phyloP scores from a whole-genome alignment of 768 basidiomycete species.

The Vararia minispora region DNA sequence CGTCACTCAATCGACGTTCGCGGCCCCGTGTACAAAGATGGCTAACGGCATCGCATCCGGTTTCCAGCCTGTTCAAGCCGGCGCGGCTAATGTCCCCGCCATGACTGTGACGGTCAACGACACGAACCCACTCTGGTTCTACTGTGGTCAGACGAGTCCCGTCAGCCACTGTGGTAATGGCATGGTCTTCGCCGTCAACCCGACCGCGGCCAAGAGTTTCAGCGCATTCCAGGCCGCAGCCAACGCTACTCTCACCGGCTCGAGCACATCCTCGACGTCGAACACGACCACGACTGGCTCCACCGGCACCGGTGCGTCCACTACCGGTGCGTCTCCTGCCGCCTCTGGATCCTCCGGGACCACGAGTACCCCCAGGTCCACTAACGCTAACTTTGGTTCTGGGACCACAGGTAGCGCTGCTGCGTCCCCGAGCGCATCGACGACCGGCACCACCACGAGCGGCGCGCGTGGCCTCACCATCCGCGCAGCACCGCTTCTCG shows the following conservation, averaged over 20 bases:
- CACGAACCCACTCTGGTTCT: conserved; percentile 21
- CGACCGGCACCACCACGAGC: conserved; percentile 1
- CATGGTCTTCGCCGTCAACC: conserved; percentile 23
- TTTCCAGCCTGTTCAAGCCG: conserved; percentile 17
- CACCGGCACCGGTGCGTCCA: background rate
- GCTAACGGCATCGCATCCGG: conserved; percentile 18
- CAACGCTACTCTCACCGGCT: background rate
- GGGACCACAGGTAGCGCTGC: too few relatives aligned
- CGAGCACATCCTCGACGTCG: conserved; percentile 1
- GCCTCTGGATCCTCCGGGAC: background rate
- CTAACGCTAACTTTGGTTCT: too few relatives aligned
- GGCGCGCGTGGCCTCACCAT: background rate
- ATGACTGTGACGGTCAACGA: conserved; percentile 14
- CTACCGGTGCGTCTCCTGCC: background rate
- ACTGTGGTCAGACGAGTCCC: conserved; percentile 19
- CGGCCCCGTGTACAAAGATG: conserved; percentile 20
- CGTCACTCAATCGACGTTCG: conserved; percentile 25
- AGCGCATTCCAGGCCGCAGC: conserved; percentile 15
- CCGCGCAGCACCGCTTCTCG: conserved; percentile 6
- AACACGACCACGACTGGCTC: background rate
- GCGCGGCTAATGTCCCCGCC: conserved; percentile 3
- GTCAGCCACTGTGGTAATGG: conserved; percentile 18
- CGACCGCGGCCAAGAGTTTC: conserved; percentile 18
- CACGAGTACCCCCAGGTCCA: too few relatives aligned
- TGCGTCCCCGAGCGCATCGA: background rate